Conservation (phyloP, 495 filamentous ascomycete genomes). For the Daldinia childiae region DNA sequence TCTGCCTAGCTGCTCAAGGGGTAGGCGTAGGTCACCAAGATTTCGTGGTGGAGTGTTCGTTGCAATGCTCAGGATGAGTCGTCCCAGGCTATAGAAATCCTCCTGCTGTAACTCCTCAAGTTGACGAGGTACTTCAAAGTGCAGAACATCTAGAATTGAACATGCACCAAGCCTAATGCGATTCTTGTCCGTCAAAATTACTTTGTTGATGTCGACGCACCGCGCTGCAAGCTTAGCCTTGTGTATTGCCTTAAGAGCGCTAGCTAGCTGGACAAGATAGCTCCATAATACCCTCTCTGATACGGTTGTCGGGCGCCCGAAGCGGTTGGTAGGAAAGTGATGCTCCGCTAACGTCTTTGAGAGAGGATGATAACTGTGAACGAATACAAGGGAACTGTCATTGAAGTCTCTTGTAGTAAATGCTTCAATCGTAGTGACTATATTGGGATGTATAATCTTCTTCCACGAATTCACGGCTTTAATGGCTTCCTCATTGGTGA, state of each 20-base stretch:
- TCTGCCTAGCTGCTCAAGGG: slow-evolving; percentile 75
- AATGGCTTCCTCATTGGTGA: slow-evolving; percentile 90
- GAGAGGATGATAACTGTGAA: slow-evolving; percentile 90
- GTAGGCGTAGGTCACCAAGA: slow-evolving; percentile 64
- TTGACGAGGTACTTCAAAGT: slow-evolving; percentile 72
- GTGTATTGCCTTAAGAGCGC: slow-evolving; percentile 87
- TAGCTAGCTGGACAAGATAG: slow-evolving; percentile 92
- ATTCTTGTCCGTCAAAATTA: slow-evolving; percentile 82
- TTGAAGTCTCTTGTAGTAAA: slow-evolving; percentile 94
- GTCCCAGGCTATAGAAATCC: slow-evolving; percentile 87
- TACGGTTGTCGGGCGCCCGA: slow-evolving; percentile 59
- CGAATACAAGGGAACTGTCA: slow-evolving; percentile 93
- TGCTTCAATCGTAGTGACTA: slow-evolving; percentile 88
- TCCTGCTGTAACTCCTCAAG: slow-evolving; percentile 82
- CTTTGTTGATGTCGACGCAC: slow-evolving; percentile 83
- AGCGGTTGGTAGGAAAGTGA: slow-evolving; percentile 69
- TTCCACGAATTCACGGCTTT: slow-evolving; percentile 91
- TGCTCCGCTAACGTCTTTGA: slow-evolving; percentile 90
- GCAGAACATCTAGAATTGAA: slow-evolving; percentile 84
- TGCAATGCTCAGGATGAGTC: slow-evolving; percentile 80
- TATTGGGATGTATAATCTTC: slow-evolving; percentile 78
- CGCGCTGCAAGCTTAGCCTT: slow-evolving; percentile 80
- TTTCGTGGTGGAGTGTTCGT: slow-evolving; percentile 65
- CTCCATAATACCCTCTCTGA: slow-evolving; percentile 86
- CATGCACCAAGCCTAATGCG: slow-evolving; percentile 91